These are phyloP conservation scores for Carallia pectinifolia DNA, from an alignment of 345 rosid genomes.

Conservation along the genomic window DNA sequence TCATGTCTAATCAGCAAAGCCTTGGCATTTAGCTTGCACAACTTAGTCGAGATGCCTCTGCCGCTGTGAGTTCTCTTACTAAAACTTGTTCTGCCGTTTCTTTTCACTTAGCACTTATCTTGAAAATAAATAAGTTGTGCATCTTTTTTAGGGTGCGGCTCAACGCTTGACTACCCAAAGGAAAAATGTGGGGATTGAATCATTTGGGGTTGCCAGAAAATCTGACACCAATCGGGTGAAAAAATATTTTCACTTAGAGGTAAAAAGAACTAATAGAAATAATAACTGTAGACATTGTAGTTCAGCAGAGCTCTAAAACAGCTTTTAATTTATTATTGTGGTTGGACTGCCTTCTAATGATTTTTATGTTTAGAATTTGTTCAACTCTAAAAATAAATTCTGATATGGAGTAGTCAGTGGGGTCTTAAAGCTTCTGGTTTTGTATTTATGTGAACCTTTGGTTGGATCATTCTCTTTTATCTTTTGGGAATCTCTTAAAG, in stretches of 20 bases:
- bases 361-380: not conserved
- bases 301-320: not conserved
- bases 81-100: not conserved
- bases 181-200: slow-evolving; percentile 53
- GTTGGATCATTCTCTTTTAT: not conserved
- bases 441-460: not conserved
- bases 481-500: not conserved
- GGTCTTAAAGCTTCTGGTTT: not conserved
- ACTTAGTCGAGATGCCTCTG: slow-evolving; percentile 24
- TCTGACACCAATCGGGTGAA: slow-evolving; percentile 48
- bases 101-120: not conserved
- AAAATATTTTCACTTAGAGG: slow-evolving; percentile 74
- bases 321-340: not conserved
- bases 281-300: not conserved
- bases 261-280: slow-evolving; percentile 16
- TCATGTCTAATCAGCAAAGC: slow-evolving; percentile 27
- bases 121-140: not conserved
- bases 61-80: slow-evolving; percentile 61
- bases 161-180: slow-evolving; percentile 45
- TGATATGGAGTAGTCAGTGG: not conserved
- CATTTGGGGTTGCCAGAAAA: slow-evolving; percentile 69
- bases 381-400: not conserved
- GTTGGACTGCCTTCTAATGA: not conserved
- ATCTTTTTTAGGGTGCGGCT: slow-evolving; percentile 46
- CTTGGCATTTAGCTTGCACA: slow-evolving; percentile 24